Evolutionary conservation across 2,329 filamentous ascomycete species (phyloP), one percentile per base, ranked within the genome.

Genomic region (Alternaria triticina): DNA sequence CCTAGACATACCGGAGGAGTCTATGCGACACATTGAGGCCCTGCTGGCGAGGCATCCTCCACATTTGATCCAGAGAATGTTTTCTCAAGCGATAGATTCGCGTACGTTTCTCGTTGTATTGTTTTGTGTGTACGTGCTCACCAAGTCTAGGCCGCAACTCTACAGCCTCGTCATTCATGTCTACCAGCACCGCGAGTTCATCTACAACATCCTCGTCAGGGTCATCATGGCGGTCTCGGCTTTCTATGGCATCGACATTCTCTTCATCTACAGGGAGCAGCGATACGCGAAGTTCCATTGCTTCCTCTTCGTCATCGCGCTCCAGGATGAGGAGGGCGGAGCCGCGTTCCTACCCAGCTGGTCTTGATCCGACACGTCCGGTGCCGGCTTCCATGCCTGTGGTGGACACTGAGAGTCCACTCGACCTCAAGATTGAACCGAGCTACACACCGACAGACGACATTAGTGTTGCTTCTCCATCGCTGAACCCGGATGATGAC

Each of bases 21-120:
- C 77, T 44, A 75, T 78, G 74, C 75, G 72, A 62, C 77, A 79
- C 64, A 75, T 79, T 46, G 76, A 79, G 66, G 77, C 77, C 20
- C 60, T 79, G 65, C 63, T 79, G 61, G 71, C 70, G 51, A 70
- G 75, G 54, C 77, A 79, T 63, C 75, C 73, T 33, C 77, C 77
- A n/a, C 76, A 79, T 23, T 52, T 75, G 49, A 78, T 79, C 22
- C 75, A 78, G 57, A 62, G 75, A 22, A 79, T 79, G 77, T 79
- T 79, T 55, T 72, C 75, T 36, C 76, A 79, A 65, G 74, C 76
- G 13, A 65, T 78, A 50, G 77, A 79, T 30, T 75, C 75, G 58
- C 74, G 77, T 79, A 73, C 11, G 77, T 76, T 52, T 43, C 15
- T 27, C 28, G 13, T 8, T 13, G 15, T 17, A 17, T 25, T 55